These are phyloP conservation scores for Pseudoneurospora amorphoporcata DNA, from an alignment of 495 filamentous ascomycete species.

Conservation along the genomic window DNA sequence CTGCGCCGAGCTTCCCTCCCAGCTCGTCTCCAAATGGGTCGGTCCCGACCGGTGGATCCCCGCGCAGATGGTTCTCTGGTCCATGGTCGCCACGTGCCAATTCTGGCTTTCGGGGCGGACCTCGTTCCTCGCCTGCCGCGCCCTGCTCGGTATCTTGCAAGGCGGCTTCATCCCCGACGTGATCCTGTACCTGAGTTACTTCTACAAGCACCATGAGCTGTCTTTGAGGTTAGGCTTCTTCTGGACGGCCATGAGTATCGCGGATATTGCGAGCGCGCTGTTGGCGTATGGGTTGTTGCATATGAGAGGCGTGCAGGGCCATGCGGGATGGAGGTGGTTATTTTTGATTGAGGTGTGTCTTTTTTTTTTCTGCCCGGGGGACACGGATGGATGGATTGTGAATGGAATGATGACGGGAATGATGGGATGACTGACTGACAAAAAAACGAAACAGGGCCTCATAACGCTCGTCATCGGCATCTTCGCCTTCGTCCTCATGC, in stretches of 20 bases:
- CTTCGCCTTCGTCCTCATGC: constrained; percentile 56
- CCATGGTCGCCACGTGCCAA: constrained; percentile 57
- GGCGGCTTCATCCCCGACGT: constrained; percentile 56
- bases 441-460: constrained; percentile 25
- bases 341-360: constrained; percentile 21
- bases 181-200: constrained; percentile 65
- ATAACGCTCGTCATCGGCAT: constrained; percentile 56
- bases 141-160: constrained; percentile 62
- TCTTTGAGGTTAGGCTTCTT: constrained; percentile 38
- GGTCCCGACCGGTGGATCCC: constrained; percentile 85
- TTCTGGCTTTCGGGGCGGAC: constrained; percentile 50
- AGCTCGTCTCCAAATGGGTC: constrained; percentile 63
- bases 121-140: constrained; percentile 54
- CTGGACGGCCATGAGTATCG: constrained; percentile 59
- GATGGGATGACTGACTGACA: not conserved
- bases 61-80: constrained; percentile 70
- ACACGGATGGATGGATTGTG: no score
- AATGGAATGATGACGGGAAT: no score
- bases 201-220: constrained; percentile 54
- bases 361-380: no score
- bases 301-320: constrained; percentile 47
- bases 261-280: constrained; percentile 57
- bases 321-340: constrained; percentile 54
- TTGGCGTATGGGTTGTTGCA: constrained; percentile 65
- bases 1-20: constrained; percentile 63